These are phyloP conservation scores for Monoraphidium neglectum DNA, from an alignment of 139 green algal species.

Conservation along the genomic window DNA sequence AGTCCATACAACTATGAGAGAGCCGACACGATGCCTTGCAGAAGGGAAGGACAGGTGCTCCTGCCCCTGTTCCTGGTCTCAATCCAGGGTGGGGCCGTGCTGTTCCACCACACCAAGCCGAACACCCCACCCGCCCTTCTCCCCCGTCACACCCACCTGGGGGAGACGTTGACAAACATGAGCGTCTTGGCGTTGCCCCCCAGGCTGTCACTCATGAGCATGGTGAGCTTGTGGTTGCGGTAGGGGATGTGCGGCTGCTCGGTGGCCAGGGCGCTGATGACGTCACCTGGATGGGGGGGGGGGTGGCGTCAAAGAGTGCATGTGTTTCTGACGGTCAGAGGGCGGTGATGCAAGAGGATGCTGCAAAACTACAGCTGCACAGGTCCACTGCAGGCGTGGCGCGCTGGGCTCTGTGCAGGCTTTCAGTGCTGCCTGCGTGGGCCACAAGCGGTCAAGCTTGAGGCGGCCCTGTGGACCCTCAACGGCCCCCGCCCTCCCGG, in stretches of 20 bases:
- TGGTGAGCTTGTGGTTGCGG: conserved; percentile 99
- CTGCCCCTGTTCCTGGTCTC: neutral
- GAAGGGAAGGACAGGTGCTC: neutral
- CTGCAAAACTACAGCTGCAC: too few species aligned
- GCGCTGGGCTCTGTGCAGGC: too few species aligned
- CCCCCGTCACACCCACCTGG: too few species aligned
- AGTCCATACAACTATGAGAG: neutral
- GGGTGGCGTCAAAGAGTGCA: neutral
- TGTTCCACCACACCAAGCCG: neutral
- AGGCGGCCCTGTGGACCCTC: too few species aligned
- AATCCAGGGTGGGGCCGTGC: neutral
- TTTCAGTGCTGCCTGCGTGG: too few species aligned
- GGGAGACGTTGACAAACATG: conserved; percentile 81
- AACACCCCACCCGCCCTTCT: neutral
- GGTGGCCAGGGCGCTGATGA: conserved; percentile 91
- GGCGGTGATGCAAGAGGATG: too few species aligned
- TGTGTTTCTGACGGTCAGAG: neutral
- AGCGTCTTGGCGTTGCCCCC: conserved; percentile 82
- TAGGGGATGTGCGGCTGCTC: conserved; percentile 91
- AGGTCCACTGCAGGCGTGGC: too few species aligned
- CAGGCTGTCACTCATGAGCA: conserved; percentile 90
- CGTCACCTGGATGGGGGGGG: conserved; percentile 53
- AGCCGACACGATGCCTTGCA: too few species aligned
- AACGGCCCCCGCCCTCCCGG: neutral
- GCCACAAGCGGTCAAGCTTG: too few species aligned